phyloP scores from a whole-genome alignment of 2,329 filamentous ascomycete genomes.

The Cordyceps farinosa region DNA sequence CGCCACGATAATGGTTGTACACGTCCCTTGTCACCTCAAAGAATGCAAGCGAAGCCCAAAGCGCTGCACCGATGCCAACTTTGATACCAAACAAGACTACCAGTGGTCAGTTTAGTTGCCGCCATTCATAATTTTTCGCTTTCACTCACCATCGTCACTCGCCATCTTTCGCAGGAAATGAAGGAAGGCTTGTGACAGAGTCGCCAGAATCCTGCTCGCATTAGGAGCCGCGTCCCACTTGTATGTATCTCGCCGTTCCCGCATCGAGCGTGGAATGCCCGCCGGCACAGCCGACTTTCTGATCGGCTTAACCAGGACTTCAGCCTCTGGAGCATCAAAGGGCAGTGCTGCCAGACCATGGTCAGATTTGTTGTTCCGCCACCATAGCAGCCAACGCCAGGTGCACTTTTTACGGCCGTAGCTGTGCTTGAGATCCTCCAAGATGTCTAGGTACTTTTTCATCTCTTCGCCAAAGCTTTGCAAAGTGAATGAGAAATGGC shows the following conservation, averaged over 20 bases:
- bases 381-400: slow-evolving; percentile 80
- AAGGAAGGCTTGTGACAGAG: slow-evolving; percentile 40
- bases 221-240: slow-evolving; percentile 46
- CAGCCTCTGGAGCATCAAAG: slow-evolving; percentile 31
- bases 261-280: slow-evolving; percentile 48
- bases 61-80: slow-evolving; percentile 77
- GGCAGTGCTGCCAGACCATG: slow-evolving; percentile 21
- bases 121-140: no score
- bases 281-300: slow-evolving; percentile 46
- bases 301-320: slow-evolving; percentile 37
- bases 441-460: slow-evolving; percentile 69
- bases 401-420: slow-evolving; percentile 57
- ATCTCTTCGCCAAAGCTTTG: slow-evolving; percentile 85
- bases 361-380: slow-evolving; percentile 38
- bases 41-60: slow-evolving; percentile 83
- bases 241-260: slow-evolving; percentile 43
- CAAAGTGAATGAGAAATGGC: slow-evolving; percentile 85
- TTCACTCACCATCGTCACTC: slow-evolving; percentile 46
- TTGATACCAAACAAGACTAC: slow-evolving; percentile 73
- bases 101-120: neutral
- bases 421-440: slow-evolving; percentile 74
- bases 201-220: slow-evolving; percentile 37
- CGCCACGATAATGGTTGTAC: slow-evolving; percentile 80
- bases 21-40: slow-evolving; percentile 67
- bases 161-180: slow-evolving; percentile 40